Conservation (phyloP, 2,329 filamentous ascomycete genomes). For the Orbilia javanica region DNA sequence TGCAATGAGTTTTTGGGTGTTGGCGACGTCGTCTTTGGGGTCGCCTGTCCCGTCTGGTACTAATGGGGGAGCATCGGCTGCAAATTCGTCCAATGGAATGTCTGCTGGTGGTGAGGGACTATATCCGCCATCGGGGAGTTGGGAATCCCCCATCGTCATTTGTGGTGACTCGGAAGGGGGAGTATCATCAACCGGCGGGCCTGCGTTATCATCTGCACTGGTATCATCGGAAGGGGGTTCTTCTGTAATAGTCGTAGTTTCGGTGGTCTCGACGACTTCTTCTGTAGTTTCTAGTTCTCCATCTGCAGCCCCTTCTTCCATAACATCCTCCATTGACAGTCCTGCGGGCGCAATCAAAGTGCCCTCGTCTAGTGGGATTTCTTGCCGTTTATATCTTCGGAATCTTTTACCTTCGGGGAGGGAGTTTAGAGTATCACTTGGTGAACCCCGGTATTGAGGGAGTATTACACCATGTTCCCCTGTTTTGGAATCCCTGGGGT, state of each 20-base stretch:
- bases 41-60: constrained; percentile 4
- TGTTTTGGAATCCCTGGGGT: not conserved
- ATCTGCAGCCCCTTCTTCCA: not conserved
- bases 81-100: not conserved
- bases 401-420: not conserved
- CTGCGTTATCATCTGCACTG: not conserved
- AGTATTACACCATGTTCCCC: not conserved
- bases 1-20: constrained; percentile 12
- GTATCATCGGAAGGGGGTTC: not conserved
- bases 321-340: not conserved
- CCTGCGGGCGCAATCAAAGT: not conserved
- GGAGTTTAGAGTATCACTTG: not conserved
- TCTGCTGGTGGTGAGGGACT: not conserved
- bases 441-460: not conserved
- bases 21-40: not conserved
- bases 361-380: constrained; percentile 1
- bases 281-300: not conserved
- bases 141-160: not conserved
- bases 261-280: not conserved
- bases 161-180: too few species aligned
- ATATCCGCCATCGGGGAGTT: not conserved
- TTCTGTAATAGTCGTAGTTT: not conserved
- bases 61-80: not conserved
- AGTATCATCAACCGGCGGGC: not conserved
- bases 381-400: constrained; percentile 24